Evolutionary conservation across 202 grass and related monocot genomes (phyloP), one percentile per base, ranked within the genome.

Genomic region (Zoysia matrella): DNA sequence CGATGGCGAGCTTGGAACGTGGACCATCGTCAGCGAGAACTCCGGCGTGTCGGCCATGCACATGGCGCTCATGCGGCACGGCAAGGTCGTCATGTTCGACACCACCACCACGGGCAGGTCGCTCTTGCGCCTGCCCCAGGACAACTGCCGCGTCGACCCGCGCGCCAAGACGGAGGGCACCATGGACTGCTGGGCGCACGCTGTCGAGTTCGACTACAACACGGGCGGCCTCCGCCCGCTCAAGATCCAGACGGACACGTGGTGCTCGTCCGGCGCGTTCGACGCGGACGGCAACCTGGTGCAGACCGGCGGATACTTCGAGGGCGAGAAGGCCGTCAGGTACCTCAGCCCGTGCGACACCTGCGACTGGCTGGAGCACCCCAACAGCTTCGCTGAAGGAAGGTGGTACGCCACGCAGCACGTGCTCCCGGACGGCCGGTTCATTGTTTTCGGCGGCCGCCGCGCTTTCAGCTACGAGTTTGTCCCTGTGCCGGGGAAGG

Each of bases 381-480:
- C 87, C 13, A 65, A 78, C 52, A 73, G 76, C 85, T 83, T 95
- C 60, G 75, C 75, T 0, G 86, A 86, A 1, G 82, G 91, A n/a
- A 78, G 92, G 42, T 98, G 95, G 95, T 95, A 95, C 60, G 80
- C 83, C 7, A 93, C 92, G 16, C 90, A 95, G 85, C 80, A 72
- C 10, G 72, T 83, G 65, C 85, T 98, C 8, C 84, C 92, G 5
- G 84, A 98, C 72, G 90, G 90, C 6, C 82, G 88, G 54, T 92
- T 92, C 62, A 70, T 93, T 63, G 43, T 95, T n/a, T 39, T 98
- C 45, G 95, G 92, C 30, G 95, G 92, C 15, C 92, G 92, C 13
- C 95, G 87, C 67, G 22, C 22, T 22, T 22, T 22, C 22, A 22
- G 22, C 22, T 22, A 22, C 22, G 22, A 22, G 22, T 22, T 65